Base-by-base conservation (phyloP, 176 grass and related monocot species). In the Carex littledalei region DNA sequence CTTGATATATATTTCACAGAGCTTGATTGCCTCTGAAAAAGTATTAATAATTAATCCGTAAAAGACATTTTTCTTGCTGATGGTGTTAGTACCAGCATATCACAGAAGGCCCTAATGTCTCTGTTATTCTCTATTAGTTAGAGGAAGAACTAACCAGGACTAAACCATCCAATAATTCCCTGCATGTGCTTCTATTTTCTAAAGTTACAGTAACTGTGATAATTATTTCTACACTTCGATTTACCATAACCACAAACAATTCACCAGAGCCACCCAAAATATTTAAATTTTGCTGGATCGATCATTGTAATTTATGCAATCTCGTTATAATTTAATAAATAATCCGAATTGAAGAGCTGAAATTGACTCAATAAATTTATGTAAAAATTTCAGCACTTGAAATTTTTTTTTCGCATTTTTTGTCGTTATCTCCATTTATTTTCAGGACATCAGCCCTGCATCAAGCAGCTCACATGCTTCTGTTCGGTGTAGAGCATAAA, bases 131-230 rank as follows among this genome's bases (percentile, higher is more conserved):
- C 41, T 45, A 45, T 5, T 5, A 41, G 39, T 9, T 2, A 47
- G 1, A 47, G 47, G 47, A 1, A 11, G 47, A 49, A 49, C 47
- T 49, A 49, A 49, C 47, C 9, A 49, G 9, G 47, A 49, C 47
- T 49, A 49, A 49, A 49, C 47, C 10, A 49, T 11, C 47, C 47
- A 49, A 49, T 49, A 10, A 49, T 49, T 49, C 8, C 9, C 47
- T 39, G 37, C 32, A 34, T 45, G 43, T 45, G 43, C 53, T 91
- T 79, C 86, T 59, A 55, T 18, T 41, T 56, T 63, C 86, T 14
- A 67, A 5, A 47, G 6, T 90, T 69, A 17, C 74, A 90, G 92
- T 94, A 52, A 77, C 45, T 55, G 4, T 66, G 3, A 26, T 32
- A 84, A 84, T 18, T 29, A 64, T 64, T 80, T 85, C 8, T 18